Evolutionary conservation across 2,329 filamentous ascomycete species (phyloP).

Genomic region (Trichoderma gracile): DNA sequence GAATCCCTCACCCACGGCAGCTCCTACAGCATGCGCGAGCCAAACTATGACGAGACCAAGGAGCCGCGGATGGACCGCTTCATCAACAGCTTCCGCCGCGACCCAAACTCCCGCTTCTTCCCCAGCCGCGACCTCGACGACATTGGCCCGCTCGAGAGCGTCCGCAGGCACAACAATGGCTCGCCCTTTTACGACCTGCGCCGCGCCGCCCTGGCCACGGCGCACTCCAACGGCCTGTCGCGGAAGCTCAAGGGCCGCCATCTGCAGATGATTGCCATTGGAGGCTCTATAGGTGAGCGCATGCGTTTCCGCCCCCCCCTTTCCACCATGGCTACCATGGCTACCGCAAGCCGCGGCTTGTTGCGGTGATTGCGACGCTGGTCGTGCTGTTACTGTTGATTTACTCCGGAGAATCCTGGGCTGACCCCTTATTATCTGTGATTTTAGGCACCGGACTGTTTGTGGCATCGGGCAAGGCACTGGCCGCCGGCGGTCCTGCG

Average conservation of each 20-base stretch:
- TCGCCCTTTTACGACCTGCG: slow-evolving; percentile 57
- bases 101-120: slow-evolving; percentile 53
- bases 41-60: slow-evolving; percentile 45
- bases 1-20: slow-evolving; percentile 55
- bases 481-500: slow-evolving; percentile 73
- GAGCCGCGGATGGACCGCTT: slow-evolving; percentile 46
- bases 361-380: too few species aligned
- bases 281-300: slow-evolving; percentile 76
- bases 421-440: neutral
- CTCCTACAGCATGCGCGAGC: slow-evolving; percentile 54
- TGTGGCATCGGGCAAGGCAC: slow-evolving; percentile 74
- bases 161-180: slow-evolving; percentile 38
- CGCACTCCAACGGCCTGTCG: slow-evolving; percentile 72
- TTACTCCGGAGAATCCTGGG: neutral
- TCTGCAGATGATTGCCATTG: slow-evolving; percentile 96
- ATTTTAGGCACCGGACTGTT: slow-evolving; percentile 74
- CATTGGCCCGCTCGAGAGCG: slow-evolving; percentile 24
- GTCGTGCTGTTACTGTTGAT: neutral
- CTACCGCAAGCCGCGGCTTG: neutral
- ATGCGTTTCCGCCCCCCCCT: neutral
- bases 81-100: slow-evolving; percentile 64
- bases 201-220: slow-evolving; percentile 64
- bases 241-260: slow-evolving; percentile 80
- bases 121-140: slow-evolving; percentile 44
- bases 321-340: neutral